Percentiles rank a stretch among this genome's conserved stretches.
Evolutionary conservation across 2,329 filamentous ascomycete genomes (phyloP).

Genomic region (Beauveria brongniartii): DNA sequence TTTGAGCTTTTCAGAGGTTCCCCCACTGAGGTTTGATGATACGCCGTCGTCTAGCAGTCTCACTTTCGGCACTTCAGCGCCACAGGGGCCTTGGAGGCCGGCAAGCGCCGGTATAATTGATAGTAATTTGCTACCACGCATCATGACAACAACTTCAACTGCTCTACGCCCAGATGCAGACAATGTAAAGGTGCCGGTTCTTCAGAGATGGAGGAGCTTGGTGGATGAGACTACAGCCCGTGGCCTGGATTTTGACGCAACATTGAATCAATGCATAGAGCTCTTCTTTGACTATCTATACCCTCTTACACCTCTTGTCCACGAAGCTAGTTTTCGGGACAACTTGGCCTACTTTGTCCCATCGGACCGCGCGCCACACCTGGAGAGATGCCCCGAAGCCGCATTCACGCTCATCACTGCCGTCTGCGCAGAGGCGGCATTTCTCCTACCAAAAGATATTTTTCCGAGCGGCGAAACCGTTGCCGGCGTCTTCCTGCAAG

Average conservation of each 20-base stretch:
- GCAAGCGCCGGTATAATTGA: neutral
- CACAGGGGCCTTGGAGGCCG: neutral
- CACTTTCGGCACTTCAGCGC: neutral
- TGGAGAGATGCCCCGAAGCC: conserved; percentile 28
- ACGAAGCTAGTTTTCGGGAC: conserved; percentile 31
- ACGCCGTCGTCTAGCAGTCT: neutral
- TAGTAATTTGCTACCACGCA: neutral
- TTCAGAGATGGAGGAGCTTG: conserved; percentile 23
- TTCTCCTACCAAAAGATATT: conserved; percentile 30
- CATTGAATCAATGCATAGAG: conserved; percentile 27
- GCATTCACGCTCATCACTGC: conserved; percentile 35
- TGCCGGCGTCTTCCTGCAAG: conserved; percentile 30
- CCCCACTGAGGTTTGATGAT: neutral
- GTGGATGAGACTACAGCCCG: conserved; percentile 18
- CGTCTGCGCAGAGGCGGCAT: conserved; percentile 34
- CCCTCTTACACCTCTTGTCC: conserved; percentile 33
- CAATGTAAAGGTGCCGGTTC: conserved; percentile 14
- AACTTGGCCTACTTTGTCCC: conserved; percentile 25
- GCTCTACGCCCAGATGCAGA: neutral
- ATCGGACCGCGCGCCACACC: neutral
- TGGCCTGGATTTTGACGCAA: conserved; percentile 18
- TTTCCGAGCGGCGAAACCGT: conserved; percentile 30
- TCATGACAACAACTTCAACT: neutral
- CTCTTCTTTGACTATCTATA: conserved; percentile 36
- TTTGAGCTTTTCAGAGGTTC: neutral